Percentiles rank a stretch among this genome's conserved stretches.
Evolutionary conservation across 2,329 filamentous ascomycete species (phyloP).

Genomic region (Claviceps africana): DNA sequence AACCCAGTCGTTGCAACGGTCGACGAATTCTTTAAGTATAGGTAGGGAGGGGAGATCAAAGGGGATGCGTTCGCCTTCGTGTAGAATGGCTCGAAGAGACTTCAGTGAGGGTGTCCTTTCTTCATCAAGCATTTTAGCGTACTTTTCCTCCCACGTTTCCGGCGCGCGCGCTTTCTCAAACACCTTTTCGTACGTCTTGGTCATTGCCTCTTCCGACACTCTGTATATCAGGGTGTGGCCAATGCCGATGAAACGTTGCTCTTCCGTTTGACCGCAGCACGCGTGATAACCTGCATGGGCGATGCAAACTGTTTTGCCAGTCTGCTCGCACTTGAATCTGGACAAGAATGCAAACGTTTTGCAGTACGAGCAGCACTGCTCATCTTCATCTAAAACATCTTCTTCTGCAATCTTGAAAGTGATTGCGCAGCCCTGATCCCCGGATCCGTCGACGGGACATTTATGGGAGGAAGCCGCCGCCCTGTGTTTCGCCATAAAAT

Average conservation of each 20-base stretch:
- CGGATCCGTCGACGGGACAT: conserved; percentile 31
- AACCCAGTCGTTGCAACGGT: conserved; percentile 93
- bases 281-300: conserved; percentile 66
- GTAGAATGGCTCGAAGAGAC: conserved; percentile 65
- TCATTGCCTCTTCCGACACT: conserved; percentile 57
- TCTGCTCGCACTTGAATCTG: conserved; percentile 71
- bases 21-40: conserved; percentile 76
- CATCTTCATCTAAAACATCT: conserved; percentile 78
- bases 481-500: conserved; percentile 54
- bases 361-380: conserved; percentile 86
- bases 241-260: conserved; percentile 52
- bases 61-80: conserved; percentile 92
- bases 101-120: conserved; percentile 77
- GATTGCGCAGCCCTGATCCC: conserved; percentile 42
- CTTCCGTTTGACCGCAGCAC: conserved; percentile 59
- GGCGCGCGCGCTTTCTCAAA: conserved; percentile 76
- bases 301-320: conserved; percentile 71
- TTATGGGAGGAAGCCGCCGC: conserved; percentile 35
- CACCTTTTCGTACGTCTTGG: conserved; percentile 56
- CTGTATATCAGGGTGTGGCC: conserved; percentile 68
- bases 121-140: conserved; percentile 71
- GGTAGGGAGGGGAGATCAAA: conserved; percentile 74
- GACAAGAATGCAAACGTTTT: conserved; percentile 87
- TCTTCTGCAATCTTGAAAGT: conserved; percentile 52
- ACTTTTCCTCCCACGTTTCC: conserved; percentile 81